Base-by-base conservation (phyloP, 345 rosid genomes). In the Passiflora organensis region DNA sequence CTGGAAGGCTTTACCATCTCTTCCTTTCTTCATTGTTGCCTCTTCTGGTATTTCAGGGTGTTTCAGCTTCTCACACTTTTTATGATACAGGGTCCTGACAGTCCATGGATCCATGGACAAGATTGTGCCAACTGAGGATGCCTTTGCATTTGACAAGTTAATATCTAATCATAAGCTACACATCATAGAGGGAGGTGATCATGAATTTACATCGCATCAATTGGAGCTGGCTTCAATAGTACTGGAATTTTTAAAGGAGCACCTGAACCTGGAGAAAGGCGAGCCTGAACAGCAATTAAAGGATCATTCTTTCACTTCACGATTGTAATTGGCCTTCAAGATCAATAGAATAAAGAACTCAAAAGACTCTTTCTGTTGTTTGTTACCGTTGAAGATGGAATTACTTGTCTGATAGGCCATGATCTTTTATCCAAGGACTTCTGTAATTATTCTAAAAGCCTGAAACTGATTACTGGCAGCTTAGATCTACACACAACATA, bases 291-390 rank as follows among this genome's bases (percentile, higher is more conserved):
- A 23, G 18, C 38, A 22, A 12, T 14, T 13, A 6, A 38, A 2
- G 47, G 67, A 38, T 23, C 25, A 47, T 23, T 19, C 55, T 25
- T 37, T 37, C 19, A 47, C 16, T 18, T 55, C 68, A 1, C 13
- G 56, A 20, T n/a, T 64, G 9, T 56, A 38, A 48, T 43, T n/a
- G 10, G 6, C 25, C 28, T 4, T 2, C 20, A 37, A 36, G 21
- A 4, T 36, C 19, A 12, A 20, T 6, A 43, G 43, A 43, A 18
- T 5, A 43, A 34, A 37, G 4, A 51, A 24, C 34, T n/a, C n/a
- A n/a, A n/a, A n/a, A n/a, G n/a, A n/a, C n/a, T n/a, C n/a, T n/a
- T n/a, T n/a, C n/a, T n/a, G n/a, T n/a, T n/a, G n/a, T n/a, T n/a
- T n/a, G n/a, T n/a, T n/a, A n/a, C n/a, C n/a, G n/a, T n/a, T n/a